Conservation (phyloP, 306 rosid species). For the Datisca glomerata region DNA sequence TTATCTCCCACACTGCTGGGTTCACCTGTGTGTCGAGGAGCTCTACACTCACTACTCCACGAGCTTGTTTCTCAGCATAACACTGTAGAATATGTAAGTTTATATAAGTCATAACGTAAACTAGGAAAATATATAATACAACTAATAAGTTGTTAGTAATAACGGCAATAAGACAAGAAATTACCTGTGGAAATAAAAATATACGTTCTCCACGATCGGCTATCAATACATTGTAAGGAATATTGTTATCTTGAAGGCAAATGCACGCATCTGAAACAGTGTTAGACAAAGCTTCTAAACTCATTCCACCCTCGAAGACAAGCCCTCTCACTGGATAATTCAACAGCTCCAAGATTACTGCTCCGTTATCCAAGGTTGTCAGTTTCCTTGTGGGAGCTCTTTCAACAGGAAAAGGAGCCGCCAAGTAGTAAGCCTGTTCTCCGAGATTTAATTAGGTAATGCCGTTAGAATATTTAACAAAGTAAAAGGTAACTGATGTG, state of each 20-base stretch:
- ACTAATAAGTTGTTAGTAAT: too few species aligned
- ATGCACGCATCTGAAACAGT: constrained; percentile 73
- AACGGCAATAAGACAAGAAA: background rate
- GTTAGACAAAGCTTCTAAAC: constrained; percentile 45
- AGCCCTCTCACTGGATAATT: constrained; percentile 91
- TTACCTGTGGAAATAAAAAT: constrained; percentile 89
- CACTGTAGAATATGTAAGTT: constrained; percentile 71
- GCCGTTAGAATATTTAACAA: too few species aligned
- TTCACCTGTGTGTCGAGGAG: constrained; percentile 96
- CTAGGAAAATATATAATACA: too few species aligned
- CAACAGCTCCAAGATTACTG: constrained; percentile 44
- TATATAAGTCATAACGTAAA: too few species aligned
- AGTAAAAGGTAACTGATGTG: too few species aligned
- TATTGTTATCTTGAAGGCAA: constrained; percentile 72
- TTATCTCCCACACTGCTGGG: constrained; percentile 98
- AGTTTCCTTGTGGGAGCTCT: constrained; percentile 73
- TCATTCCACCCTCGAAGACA: constrained; percentile 65
- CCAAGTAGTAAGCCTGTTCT: constrained; percentile 94
- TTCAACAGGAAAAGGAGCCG: constrained; percentile 75
- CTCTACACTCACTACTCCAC: constrained; percentile 85
- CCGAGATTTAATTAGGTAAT: too few species aligned
- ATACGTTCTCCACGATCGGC: constrained; percentile 65
- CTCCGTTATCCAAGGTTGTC: constrained; percentile 31
- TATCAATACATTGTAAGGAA: constrained; percentile 80
- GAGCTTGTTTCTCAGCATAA: constrained; percentile 97